Percentiles rank a stretch among this genome's conserved stretches.
Evolutionary conservation across 257 asterid genomes (phyloP).

Genomic region (Penstemon barbatus): DNA sequence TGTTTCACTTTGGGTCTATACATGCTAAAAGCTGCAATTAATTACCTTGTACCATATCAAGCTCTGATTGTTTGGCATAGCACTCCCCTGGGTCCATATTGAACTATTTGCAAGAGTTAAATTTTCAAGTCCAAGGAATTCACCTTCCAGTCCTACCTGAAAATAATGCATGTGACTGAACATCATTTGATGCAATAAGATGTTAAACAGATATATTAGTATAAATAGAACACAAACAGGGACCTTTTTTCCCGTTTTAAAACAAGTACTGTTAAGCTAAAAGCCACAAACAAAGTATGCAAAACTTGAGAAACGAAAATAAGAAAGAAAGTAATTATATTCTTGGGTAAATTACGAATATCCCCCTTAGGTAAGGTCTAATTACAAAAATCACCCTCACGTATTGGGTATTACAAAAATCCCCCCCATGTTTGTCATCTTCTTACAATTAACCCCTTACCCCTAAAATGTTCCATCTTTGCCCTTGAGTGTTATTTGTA

Average conservation of each 20-base stretch:
- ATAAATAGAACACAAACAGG: not conserved
- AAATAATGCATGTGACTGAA: not conserved
- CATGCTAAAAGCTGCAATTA: constrained; percentile 20
- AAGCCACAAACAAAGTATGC: not conserved
- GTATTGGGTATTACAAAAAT: too few relatives aligned
- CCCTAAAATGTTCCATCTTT: too few relatives aligned
- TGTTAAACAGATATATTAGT: not conserved
- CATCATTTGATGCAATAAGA: constrained; percentile 8
- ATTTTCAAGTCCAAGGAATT: constrained; percentile 61
- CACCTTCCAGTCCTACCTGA: constrained; percentile 86
- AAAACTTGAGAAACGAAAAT: not conserved
- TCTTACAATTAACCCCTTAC: too few relatives aligned
- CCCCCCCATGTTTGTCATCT: too few relatives aligned
- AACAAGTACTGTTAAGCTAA: not conserved
- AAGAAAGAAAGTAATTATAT: too few relatives aligned
- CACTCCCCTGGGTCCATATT: constrained; percentile 50
- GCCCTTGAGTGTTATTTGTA: too few relatives aligned
- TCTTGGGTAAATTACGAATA: too few relatives aligned
- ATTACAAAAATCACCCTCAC: too few relatives aligned
- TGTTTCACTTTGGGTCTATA: not conserved
- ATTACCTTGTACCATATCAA: constrained; percentile 83
- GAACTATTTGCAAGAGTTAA: constrained; percentile 58
- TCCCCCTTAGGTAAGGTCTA: too few relatives aligned
- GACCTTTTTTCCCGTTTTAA: not conserved
- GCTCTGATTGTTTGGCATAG: constrained; percentile 51